Evolutionary conservation across 192 early-diverging fungal species (phyloP).

Genomic region (Haplosporangium gracile): DNA sequence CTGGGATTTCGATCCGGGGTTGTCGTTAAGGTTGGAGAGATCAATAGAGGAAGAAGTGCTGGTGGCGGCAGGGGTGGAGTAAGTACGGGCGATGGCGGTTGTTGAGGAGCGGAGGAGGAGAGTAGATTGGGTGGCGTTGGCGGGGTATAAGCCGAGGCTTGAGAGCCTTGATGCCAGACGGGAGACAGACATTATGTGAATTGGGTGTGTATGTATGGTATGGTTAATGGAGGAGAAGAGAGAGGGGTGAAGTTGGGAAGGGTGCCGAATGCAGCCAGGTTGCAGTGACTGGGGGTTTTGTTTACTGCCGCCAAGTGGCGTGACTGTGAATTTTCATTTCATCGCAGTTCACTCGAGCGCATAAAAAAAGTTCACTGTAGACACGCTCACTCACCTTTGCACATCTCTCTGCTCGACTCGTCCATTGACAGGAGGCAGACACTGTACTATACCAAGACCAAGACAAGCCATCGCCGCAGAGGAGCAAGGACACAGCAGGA

Average conservation of each 20-base stretch:
- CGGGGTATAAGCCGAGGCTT: constrained; percentile 51
- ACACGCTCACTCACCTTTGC: too few relatives aligned
- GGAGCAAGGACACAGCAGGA: too few relatives aligned
- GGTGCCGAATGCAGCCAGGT: neutral
- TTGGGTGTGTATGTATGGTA: constrained; percentile 8
- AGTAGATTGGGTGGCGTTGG: neutral
- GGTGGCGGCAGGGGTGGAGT: constrained; percentile 32
- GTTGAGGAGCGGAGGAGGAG: neutral
- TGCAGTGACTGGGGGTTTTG: neutral
- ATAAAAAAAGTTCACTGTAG: neutral
- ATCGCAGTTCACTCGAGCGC: neutral
- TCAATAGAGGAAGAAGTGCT: constrained; percentile 14
- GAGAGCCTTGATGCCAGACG: constrained; percentile 50
- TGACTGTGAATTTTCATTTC: neutral
- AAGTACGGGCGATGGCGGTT: constrained; percentile 19
- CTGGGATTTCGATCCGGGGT: constrained; percentile 58
- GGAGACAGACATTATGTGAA: constrained; percentile 36
- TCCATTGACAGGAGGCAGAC: too few relatives aligned
- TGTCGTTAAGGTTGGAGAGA: constrained; percentile 55
- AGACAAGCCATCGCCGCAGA: too few relatives aligned
- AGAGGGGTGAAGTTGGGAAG: neutral
- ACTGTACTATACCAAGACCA: too few relatives aligned
- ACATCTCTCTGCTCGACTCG: too few relatives aligned
- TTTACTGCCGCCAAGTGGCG: neutral
- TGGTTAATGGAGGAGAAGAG: neutral